A percentile compares a stretch with the other conserved stretches of the same genome.
phyloP scores from a whole-genome alignment of 495 filamentous ascomycete species.

The Chaetomium cochliodes region DNA sequence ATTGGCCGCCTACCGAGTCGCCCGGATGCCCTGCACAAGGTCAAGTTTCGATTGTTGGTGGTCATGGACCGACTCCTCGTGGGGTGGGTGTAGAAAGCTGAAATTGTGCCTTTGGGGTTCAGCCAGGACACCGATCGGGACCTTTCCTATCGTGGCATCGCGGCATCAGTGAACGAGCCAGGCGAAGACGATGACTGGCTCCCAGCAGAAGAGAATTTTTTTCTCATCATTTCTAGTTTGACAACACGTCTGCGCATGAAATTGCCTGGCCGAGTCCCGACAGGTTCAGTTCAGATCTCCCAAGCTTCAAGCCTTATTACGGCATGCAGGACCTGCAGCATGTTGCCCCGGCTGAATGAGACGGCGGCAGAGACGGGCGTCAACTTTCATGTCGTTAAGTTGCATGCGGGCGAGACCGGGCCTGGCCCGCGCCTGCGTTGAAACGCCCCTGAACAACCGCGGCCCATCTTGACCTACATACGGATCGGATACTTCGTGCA shows the following conservation, averaged over 20 bases:
- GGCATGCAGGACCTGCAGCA: conserved; percentile 17
- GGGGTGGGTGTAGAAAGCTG: conserved; percentile 16
- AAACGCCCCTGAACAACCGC: conserved; percentile 3
- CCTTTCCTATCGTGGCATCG: conserved; percentile 11
- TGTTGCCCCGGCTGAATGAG: conserved; percentile 13
- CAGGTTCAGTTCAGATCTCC: background rate
- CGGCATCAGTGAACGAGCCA: background rate
- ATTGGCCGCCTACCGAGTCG: conserved; percentile 15
- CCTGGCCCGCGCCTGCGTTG: background rate
- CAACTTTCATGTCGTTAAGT: background rate
- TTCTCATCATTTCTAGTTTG: background rate
- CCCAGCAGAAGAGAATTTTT: background rate
- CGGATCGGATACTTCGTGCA: background rate
- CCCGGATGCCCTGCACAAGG: background rate
- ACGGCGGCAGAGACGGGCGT: conserved; percentile 19
- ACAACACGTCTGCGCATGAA: background rate
- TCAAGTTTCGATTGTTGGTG: background rate
- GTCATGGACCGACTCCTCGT: background rate
- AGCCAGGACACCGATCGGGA: background rate
- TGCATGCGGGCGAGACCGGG: conserved; percentile 10
- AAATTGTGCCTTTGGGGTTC: conserved; percentile 1
- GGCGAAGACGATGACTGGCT: background rate
- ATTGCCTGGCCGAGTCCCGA: background rate
- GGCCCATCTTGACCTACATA: background rate
- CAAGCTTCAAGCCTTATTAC: background rate